Conservation (phyloP, 2,329 filamentous ascomycete species). For the Ustulina deusta region DNA sequence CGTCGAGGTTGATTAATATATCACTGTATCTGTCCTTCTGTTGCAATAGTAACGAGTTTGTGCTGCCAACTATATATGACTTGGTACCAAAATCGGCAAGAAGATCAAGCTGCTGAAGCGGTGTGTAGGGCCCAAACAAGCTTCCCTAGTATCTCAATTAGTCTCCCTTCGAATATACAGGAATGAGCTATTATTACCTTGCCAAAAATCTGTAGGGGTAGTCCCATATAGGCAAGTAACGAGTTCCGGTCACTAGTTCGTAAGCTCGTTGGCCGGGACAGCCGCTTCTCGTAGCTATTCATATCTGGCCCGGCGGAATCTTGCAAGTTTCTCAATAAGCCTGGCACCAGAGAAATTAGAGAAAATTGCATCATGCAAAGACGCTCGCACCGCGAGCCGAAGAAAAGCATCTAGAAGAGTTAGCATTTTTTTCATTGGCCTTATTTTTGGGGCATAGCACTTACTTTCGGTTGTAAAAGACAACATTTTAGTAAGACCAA, state of each 20-base stretch:
- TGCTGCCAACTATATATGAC: slow-evolving; percentile 97
- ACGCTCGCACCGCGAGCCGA: slow-evolving; percentile 93
- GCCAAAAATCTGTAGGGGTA: slow-evolving; percentile 94
- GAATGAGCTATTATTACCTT: slow-evolving; percentile 65
- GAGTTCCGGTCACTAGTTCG: slow-evolving; percentile 93
- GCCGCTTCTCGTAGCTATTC: slow-evolving; percentile 80
- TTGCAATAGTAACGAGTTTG: slow-evolving; percentile 91
- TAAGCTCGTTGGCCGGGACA: slow-evolving; percentile 83
- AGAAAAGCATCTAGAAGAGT: slow-evolving; percentile 87
- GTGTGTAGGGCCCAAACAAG: slow-evolving; percentile 96
- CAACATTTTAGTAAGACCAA: slow-evolving; percentile 94
- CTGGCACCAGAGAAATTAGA: slow-evolving; percentile 92
- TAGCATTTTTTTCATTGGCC: neutral
- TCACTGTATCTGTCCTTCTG: slow-evolving; percentile 97
- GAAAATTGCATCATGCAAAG: slow-evolving; percentile 99
- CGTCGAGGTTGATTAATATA: slow-evolving; percentile 95
- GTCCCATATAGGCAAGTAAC: slow-evolving; percentile 90
- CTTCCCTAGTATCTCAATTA: slow-evolving; percentile 71
- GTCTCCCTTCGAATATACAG: neutral
- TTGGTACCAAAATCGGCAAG: slow-evolving; percentile 94
- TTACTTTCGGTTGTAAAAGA: slow-evolving; percentile 91
- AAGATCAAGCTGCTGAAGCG: slow-evolving; percentile 93
- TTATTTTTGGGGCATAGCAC: slow-evolving; percentile 19
- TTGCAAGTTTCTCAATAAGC: slow-evolving; percentile 88
- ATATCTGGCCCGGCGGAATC: slow-evolving; percentile 96